Evolutionary conservation across 2,329 filamentous ascomycete genomes (phyloP), one percentile per base, ranked within the genome.

Genomic region (Colletotrichum lindemuthianum): DNA sequence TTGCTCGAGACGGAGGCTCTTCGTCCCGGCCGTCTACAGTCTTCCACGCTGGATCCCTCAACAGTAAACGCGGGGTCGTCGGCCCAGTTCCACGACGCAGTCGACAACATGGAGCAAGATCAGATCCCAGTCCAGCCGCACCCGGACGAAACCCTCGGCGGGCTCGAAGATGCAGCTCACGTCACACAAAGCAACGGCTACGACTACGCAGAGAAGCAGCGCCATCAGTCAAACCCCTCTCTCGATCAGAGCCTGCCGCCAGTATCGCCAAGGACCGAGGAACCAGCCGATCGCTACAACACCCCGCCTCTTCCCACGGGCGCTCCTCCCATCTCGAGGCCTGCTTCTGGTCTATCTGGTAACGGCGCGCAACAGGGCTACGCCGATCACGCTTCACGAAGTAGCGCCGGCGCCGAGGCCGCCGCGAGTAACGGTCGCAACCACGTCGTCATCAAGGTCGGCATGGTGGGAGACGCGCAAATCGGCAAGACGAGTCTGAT

Each of bases 401-500:
- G 77, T 70, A 77, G 77, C 55, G 76, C 74, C 15, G 74, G 79
- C 55, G 75, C 72, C 34, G 69, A 66, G 41, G 73, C 70, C 34
- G 65, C 65, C 34, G 70, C 74, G 67, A 71, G 71, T 63, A 84
- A 84, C 69, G 83, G 84, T 50, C 82, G 88, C 66, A 89, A 89
- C 75, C 88, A 89, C 72, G 96, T 99, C 41, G 96, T 99, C 61
- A 98, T 99, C 84, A 99, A 99, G 81, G 96, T 99, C 55, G 96
- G 96, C 74, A 99, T 99, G 96, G 96, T 99, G 49, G 96, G 96
- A 50, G 96, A 99, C 81, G 96, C 96, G 63, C 96, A 99, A 79
- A 99, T 99, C 71, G 96, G 96, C 75, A 99, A 99, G 86, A 99
- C 96, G 15, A 97, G 94, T 69, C 81, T 99, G 75, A 99, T 99